Evolutionary conservation across 1,139 yeast genomes (phyloP), one percentile per base, ranked within the genome.

Genomic region (Candida mesenterica): DNA sequence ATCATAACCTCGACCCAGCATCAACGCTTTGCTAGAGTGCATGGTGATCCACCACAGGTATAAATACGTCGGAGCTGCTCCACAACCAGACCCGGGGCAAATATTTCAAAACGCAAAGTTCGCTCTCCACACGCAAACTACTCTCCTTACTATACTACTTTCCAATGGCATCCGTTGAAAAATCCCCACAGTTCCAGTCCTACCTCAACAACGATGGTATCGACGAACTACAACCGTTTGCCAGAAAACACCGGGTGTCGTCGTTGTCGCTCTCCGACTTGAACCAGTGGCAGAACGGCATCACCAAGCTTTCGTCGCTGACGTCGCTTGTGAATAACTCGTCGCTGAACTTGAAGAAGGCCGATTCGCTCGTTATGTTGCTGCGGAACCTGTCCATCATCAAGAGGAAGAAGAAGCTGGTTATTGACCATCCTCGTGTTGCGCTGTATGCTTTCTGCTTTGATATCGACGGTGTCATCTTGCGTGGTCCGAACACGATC

Each of bases 371-470:
- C 48, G 75, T 74, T 39, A 68, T 70, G 46, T 61, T 70, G 46
- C 72, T 79, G 6, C 62, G 82, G 50, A 64, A 73, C 45, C 68
- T 80, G 5, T 73, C 79, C 26, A 60, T 73, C 30, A 71, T 75
- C 38, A 65, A 65, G 38, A 62, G 79, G 37, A 69, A 69, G 51
- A 75, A 71, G 62, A 76, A 68, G 50, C 44, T 60, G 3, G 72
- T 77, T 14, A 70, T 82, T 48, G 85, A 81, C 53, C 89, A 82
- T 54, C 75, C 64, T 28, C 68, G 89, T 56, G 80, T 84, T 33
- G 92, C 92, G 4, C 79, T 87, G 9, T 85, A 84, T 55, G 94
- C 95, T 1, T 85, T 85, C 64, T 89, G 94, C 33, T 86, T 85
- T 54, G 95, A 85, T 62, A 86, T 85, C 38, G 95, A 85, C 54